Conservation (phyloP, 2,329 filamentous ascomycete genomes). For the Neocatenulostroma microsporum region DNA sequence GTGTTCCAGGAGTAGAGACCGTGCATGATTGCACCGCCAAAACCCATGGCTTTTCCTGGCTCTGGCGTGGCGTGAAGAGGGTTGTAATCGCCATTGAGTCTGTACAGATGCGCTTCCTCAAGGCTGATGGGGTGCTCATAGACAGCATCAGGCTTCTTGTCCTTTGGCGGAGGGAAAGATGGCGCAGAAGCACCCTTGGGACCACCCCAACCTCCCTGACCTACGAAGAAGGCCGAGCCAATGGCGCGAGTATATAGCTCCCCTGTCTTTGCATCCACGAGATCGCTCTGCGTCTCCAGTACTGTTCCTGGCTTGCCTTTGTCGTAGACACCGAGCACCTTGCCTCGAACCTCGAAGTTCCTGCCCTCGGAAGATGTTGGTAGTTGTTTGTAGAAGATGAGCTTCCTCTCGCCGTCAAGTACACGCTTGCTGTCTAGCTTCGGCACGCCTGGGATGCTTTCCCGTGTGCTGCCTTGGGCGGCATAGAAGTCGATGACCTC, state of each 20-base stretch:
- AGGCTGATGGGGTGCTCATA: conserved; percentile 59
- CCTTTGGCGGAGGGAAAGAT: conserved; percentile 69
- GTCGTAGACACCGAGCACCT: conserved; percentile 79
- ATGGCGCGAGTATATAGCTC: conserved; percentile 65
- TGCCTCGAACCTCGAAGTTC: conserved; percentile 67
- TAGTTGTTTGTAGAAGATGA: conserved; percentile 68
- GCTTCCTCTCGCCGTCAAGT: conserved; percentile 75
- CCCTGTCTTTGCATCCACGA: conserved; percentile 61
- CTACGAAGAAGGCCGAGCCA: conserved; percentile 70
- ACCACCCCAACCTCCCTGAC: conserved; percentile 76
- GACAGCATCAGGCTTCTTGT: conserved; percentile 60
- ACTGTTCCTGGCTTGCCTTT: conserved; percentile 80
- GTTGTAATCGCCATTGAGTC: conserved; percentile 89
- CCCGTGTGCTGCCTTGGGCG: conserved; percentile 48
- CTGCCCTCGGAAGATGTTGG: conserved; percentile 63
- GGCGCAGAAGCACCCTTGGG: conserved; percentile 60
- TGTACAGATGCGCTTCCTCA: conserved; percentile 69
- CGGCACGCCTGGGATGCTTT: conserved; percentile 65
- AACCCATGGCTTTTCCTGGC: conserved; percentile 73
- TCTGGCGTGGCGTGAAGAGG: conserved; percentile 82
- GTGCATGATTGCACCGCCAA: conserved; percentile 81
- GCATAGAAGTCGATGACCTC: conserved; percentile 84
- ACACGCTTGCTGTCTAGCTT: conserved; percentile 66
- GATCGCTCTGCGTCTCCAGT: conserved; percentile 67
- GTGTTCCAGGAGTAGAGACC: conserved; percentile 83